Evolutionary conservation across 208 protist species (phyloP).

Genomic region (Leishmania tarentolae): DNA sequence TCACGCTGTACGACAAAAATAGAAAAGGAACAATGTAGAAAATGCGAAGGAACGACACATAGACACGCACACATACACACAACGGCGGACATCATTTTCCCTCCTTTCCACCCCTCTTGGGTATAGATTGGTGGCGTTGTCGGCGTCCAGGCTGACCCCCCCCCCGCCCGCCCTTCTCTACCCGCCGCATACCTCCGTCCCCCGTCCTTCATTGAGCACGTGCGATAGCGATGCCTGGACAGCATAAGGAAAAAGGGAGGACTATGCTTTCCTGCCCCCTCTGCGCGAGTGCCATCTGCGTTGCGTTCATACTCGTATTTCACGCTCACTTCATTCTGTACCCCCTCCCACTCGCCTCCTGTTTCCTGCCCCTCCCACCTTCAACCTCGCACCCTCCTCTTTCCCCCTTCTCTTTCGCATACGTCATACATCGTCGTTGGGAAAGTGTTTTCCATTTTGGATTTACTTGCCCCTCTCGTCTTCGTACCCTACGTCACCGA

Average conservation of each 20-base stretch:
- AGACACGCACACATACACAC: no score
- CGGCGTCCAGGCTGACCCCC: no score
- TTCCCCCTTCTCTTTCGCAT: not conserved
- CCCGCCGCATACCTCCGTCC: not conserved
- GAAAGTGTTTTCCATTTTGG: constrained; percentile 4
- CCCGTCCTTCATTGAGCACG: not conserved
- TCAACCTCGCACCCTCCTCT: not conserved
- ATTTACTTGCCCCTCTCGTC: not conserved
- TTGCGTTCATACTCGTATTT: not conserved
- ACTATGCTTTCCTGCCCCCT: not conserved
- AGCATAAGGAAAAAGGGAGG: not conserved
- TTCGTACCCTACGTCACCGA: not conserved
- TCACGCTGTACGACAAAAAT: not conserved
- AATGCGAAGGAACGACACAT: no score
- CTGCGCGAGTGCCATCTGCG: not conserved
- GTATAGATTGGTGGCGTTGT: not conserved
- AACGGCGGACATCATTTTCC: not conserved
- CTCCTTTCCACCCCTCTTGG: not conserved
- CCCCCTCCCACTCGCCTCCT: not conserved
- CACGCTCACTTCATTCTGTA: not conserved
- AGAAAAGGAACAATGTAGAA: not conserved
- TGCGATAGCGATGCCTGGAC: not conserved
- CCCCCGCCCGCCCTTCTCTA: no score
- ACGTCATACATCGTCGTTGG: not conserved
- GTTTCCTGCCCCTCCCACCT: not conserved